Evolutionary conservation across 2,329 filamentous ascomycete species (phyloP), one percentile per base, ranked within the genome.

Genomic region (Emydomyces testavorans): DNA sequence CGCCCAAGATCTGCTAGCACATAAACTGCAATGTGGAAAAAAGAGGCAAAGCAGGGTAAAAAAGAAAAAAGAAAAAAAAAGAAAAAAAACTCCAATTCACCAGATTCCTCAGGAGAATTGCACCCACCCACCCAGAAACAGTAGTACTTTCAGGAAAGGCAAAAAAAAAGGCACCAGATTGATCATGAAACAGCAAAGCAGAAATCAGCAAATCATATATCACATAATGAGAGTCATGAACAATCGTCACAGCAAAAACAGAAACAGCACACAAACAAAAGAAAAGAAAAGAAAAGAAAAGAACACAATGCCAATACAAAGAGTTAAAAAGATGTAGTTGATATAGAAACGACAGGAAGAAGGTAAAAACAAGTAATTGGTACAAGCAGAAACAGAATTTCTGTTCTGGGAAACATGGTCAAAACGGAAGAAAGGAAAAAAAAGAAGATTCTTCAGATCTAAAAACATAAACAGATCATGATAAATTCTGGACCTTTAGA

Each of bases 331-430:
- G 24, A 2, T 10, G 2, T 34, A 42, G 24, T 31, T 15, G n/a
- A n/a, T 20, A 31, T 28, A 45, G 20, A 45, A 37, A 37, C 20
- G 37, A 37, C 31, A 45, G 42, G 20, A 45, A 45, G 24, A 45
- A 37, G 7, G 15, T 16, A 43, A 43, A 7, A 32, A n/a, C n/a
- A 15, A 23, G 5, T 31, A 16, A 15, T 42, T 31, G n/a, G n/a
- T 31, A 31, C 29, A 31, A 7, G 39, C 32, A 43, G 2, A 34
- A 34, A 21, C 5, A 5, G 26, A 28, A n/a, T n/a, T n/a, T n/a
- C n/a, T 31, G 11, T 31, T 31, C 29, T 11, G 29, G 29, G 29
- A 31, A 11, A 31, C n/a, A 31, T 31, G 29, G 11, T 31, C 29
- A 31, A 11, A 31, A 3, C 8, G 29, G n/a, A 31, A 31, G 4